These are phyloP conservation scores for Thamnidium elegans DNA, from an alignment of 192 early-diverging fungal species.

Conservation along the genomic window DNA sequence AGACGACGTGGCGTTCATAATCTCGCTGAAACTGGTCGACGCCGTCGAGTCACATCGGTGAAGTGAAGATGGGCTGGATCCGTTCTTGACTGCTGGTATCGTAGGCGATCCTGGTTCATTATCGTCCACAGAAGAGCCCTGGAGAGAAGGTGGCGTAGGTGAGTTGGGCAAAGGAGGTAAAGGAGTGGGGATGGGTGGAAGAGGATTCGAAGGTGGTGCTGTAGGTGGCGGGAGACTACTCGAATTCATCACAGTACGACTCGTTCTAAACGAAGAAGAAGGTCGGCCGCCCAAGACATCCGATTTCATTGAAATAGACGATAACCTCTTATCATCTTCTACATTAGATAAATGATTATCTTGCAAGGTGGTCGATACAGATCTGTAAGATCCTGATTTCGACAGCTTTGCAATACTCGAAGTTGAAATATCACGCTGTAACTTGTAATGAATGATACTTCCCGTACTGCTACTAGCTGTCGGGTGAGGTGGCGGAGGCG, in stretches of 20 bases:
- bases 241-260: not conserved
- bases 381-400: slow-evolving; percentile 22
- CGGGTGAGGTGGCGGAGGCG: slow-evolving; percentile 13
- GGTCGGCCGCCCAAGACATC: not conserved
- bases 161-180: slow-evolving; percentile 12
- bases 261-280: slow-evolving; percentile 3
- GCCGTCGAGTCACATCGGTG: slow-evolving; percentile 20
- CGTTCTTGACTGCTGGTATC: not conserved
- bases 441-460: slow-evolving; percentile 13
- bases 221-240: slow-evolving; percentile 24
- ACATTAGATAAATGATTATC: not conserved
- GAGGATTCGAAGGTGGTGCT: slow-evolving; percentile 29
- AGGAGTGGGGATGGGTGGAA: slow-evolving; percentile 30
- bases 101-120: slow-evolving; percentile 14
- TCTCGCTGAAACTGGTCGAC: slow-evolving; percentile 15
- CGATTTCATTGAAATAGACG: slow-evolving; percentile 10
- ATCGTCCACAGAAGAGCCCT: not conserved
- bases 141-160: slow-evolving; percentile 10
- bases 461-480: not conserved
- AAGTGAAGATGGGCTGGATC: not conserved
- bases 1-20: not conserved
- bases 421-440: slow-evolving; percentile 18
- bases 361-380: not conserved
- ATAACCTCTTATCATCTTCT: slow-evolving; percentile 8
- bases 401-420: slow-evolving; percentile 13